Conservation (phyloP, 768 basidiomycete species). For the Calocera cornea region DNA sequence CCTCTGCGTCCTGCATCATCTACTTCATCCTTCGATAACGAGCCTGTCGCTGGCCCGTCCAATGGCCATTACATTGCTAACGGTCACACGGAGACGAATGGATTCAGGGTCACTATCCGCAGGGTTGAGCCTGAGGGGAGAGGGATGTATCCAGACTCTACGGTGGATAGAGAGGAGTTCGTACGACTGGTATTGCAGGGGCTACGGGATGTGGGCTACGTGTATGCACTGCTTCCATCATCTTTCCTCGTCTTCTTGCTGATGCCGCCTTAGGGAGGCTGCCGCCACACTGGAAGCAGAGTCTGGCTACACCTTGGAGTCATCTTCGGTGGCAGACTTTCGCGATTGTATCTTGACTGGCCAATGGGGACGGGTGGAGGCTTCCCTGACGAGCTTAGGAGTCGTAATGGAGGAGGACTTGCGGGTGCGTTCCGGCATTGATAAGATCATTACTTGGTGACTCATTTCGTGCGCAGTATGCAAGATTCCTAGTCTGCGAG, state of each 20-base stretch:
- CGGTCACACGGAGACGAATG: conserved; percentile 1
- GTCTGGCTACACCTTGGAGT: conserved; percentile 80
- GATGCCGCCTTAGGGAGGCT: conserved; percentile 47
- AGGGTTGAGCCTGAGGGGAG: conserved; percentile 59
- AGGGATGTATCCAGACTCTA: conserved; percentile 60
- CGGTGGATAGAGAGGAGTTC: conserved; percentile 75
- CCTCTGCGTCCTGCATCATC: not conserved
- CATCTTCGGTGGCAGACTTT: conserved; percentile 63
- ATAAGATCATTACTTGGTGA: not conserved
- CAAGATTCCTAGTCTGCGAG: conserved; percentile 74
- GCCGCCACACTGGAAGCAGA: conserved; percentile 82
- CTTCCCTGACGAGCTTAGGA: conserved; percentile 51
- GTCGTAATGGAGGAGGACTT: conserved; percentile 53
- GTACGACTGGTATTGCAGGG: conserved; percentile 80
- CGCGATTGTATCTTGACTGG: conserved; percentile 66
- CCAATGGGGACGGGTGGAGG: conserved; percentile 67
- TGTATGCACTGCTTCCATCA: conserved; percentile 24
- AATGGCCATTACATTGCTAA: conserved; percentile 4
- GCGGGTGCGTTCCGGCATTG: conserved; percentile 38
- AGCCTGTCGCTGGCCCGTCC: not conserved
- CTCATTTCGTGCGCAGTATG: conserved; percentile 41
- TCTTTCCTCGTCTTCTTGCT: conserved; percentile 10
- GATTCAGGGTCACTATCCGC: conserved; percentile 1
- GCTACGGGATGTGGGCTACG: conserved; percentile 69
- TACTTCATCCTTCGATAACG: not conserved